These are phyloP conservation scores for Vigna hirtella DNA, from an alignment of 306 rosid genomes.

Conservation along the genomic window DNA sequence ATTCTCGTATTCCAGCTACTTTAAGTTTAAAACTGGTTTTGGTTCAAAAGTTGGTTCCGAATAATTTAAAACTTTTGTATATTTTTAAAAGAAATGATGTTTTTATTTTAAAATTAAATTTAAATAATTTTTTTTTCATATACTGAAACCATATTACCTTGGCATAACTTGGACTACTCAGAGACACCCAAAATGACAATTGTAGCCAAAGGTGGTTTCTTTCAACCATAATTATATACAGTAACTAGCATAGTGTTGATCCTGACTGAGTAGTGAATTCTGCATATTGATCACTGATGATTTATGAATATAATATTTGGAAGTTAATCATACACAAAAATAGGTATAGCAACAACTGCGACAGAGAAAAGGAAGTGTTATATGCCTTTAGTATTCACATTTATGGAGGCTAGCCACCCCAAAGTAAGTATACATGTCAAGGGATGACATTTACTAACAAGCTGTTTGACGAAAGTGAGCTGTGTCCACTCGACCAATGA, in stretches of 20 bases:
- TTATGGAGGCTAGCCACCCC: slow-evolving; percentile 25
- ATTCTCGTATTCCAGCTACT: neutral
- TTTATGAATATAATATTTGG: slow-evolving; percentile 29
- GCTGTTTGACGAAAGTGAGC: slow-evolving; percentile 94
- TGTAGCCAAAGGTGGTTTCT: slow-evolving; percentile 10
- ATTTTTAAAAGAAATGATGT: neutral
- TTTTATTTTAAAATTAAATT: neutral
- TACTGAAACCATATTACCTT: too few species aligned
- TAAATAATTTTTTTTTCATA: neutral
- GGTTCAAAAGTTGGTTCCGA: neutral
- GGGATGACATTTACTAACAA: slow-evolving; percentile 74
- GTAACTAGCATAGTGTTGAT: slow-evolving; percentile 29
- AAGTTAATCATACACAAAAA: slow-evolving; percentile 31
- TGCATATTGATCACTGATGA: slow-evolving; percentile 36
- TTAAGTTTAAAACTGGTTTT: neutral
- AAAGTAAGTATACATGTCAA: slow-evolving; percentile 46
- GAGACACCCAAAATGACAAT: neutral
- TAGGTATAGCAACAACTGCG: slow-evolving; percentile 18
- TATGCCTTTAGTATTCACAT: slow-evolving; percentile 46
- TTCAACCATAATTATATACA: slow-evolving; percentile 19
- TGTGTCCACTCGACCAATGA: slow-evolving; percentile 82
- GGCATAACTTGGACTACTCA: neutral
- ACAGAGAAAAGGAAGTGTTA: slow-evolving; percentile 11
- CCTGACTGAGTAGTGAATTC: slow-evolving; percentile 18
- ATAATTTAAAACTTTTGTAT: neutral